Conservation (phyloP, 768 basidiomycete species). For the Tulasnella calospora region DNA sequence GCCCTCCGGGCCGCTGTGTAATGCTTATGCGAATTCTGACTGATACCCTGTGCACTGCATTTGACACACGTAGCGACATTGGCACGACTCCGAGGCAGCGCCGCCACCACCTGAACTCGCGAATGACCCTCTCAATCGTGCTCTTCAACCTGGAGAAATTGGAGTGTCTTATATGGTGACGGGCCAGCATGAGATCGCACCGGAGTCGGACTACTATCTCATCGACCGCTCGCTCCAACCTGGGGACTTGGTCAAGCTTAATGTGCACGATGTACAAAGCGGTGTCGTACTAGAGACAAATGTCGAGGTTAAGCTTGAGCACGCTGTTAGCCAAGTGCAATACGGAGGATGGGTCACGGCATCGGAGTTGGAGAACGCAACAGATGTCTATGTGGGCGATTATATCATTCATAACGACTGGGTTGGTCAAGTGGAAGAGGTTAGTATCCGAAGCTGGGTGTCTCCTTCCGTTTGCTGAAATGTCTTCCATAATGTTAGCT, state of each 20-base stretch:
- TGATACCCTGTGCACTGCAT: neutral
- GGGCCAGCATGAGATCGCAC: conserved; percentile 60
- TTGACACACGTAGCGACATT: conserved; percentile 57
- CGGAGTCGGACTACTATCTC: conserved; percentile 61
- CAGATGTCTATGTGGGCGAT: conserved; percentile 64
- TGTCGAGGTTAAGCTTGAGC: conserved; percentile 63
- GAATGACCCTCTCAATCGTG: conserved; percentile 67
- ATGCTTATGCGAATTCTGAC: neutral
- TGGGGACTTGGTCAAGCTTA: conserved; percentile 79
- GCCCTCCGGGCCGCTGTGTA: neutral
- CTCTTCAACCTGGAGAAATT: conserved; percentile 72
- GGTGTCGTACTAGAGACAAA: conserved; percentile 66
- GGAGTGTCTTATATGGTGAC: conserved; percentile 65
- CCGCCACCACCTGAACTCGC: conserved; percentile 33
- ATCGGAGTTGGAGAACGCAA: conserved; percentile 53
- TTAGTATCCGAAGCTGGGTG: conserved; percentile 36
- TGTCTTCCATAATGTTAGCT: conserved; percentile 45
- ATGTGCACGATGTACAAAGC: conserved; percentile 64
- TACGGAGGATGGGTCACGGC: conserved; percentile 60
- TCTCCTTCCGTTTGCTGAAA: neutral
- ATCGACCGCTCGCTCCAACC: conserved; percentile 71
- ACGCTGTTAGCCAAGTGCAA: conserved; percentile 59
- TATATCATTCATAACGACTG: conserved; percentile 79
- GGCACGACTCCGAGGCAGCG: conserved; percentile 80
- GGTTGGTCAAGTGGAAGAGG: conserved; percentile 88